Evolutionary conservation across 257 asterid species (phyloP).

Genomic region (Rehmannia glutinosa): DNA sequence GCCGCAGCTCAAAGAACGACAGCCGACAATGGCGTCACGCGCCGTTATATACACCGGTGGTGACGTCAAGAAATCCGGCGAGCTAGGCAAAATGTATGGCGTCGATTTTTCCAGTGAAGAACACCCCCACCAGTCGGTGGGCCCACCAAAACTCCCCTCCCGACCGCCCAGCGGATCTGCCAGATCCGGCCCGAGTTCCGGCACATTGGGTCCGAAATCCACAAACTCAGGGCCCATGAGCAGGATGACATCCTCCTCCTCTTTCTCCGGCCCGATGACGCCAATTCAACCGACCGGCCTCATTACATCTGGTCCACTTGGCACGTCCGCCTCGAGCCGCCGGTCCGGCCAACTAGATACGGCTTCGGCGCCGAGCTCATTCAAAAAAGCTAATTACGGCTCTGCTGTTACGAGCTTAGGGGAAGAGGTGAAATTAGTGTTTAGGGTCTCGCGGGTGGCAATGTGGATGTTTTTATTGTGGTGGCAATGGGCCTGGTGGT

Average conservation of each 20-base stretch:
- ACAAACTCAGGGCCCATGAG: slow-evolving; percentile 64
- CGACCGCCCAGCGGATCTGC: slow-evolving; percentile 77
- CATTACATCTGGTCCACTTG: slow-evolving; percentile 75
- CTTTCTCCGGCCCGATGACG: slow-evolving; percentile 84
- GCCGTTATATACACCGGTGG: slow-evolving; percentile 89
- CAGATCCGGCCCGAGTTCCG: slow-evolving; percentile 90
- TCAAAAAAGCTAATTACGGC: slow-evolving; percentile 57
- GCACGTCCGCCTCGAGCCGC: slow-evolving; percentile 43
- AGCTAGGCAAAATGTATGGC: slow-evolving; percentile 87
- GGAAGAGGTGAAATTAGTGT: slow-evolving; percentile 57
- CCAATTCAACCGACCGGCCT: slow-evolving; percentile 85
- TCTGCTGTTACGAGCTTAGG: slow-evolving; percentile 67
- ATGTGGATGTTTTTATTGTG: slow-evolving; percentile 79
- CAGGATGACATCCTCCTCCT: slow-evolving; percentile 65
- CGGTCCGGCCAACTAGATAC: slow-evolving; percentile 65
- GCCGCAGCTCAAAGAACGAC: slow-evolving; percentile 65
- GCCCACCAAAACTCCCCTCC: slow-evolving; percentile 45
- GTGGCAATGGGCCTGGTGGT: slow-evolving; percentile 80
- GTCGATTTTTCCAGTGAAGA: slow-evolving; percentile 47
- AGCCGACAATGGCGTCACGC: slow-evolving; percentile 62
- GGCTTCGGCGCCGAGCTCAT: slow-evolving; percentile 36
- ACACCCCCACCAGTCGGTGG: slow-evolving; percentile 40
- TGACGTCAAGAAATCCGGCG: slow-evolving; percentile 86
- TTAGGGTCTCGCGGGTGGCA: slow-evolving; percentile 77
- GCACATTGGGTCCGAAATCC: slow-evolving; percentile 41